phyloP scores from a whole-genome alignment of 768 basidiomycete species.

The Pisolithus tinctorius region DNA sequence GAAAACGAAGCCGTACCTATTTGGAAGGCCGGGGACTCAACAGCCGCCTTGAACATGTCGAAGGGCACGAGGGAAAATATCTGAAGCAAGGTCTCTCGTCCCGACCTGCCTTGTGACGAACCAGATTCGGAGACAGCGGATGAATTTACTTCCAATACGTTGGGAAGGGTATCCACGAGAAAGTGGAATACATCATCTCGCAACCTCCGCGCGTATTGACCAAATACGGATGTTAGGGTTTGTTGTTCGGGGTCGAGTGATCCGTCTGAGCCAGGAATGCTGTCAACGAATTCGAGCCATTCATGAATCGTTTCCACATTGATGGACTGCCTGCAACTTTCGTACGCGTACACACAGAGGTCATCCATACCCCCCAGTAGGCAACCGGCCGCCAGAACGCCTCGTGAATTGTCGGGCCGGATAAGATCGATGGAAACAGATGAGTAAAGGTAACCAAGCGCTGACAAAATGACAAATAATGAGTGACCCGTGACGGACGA shows the following conservation, averaged over 20 bases:
- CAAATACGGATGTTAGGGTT: slow-evolving; percentile 56
- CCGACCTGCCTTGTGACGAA: slow-evolving; percentile 29
- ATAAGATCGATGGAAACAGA: slow-evolving; percentile 62
- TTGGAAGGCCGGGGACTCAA: slow-evolving; percentile 74
- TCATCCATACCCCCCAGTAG: slow-evolving; percentile 86
- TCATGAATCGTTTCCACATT: slow-evolving; percentile 63
- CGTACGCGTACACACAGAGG: slow-evolving; percentile 72
- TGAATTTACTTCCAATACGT: slow-evolving; percentile 49
- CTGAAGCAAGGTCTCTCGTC: slow-evolving; percentile 66
- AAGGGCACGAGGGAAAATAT: slow-evolving; percentile 79
- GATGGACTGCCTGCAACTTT: slow-evolving; percentile 70
- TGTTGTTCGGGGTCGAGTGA: slow-evolving; percentile 37
- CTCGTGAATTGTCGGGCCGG: slow-evolving; percentile 73
- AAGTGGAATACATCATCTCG: slow-evolving; percentile 75
- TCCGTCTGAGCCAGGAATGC: slow-evolving; percentile 47
- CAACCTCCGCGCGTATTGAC: slow-evolving; percentile 68
- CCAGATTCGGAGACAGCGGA: slow-evolving; percentile 32
- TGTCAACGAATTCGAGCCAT: slow-evolving; percentile 75
- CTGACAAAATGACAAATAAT: slow-evolving; percentile 31
- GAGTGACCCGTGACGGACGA: slow-evolving; percentile 8
- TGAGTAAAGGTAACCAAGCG: slow-evolving; percentile 78
- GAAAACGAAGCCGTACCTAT: slow-evolving; percentile 48
- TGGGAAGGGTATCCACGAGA: slow-evolving; percentile 69
- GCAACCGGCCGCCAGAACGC: slow-evolving; percentile 79
- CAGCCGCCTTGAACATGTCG: slow-evolving; percentile 77